Percentiles rank a stretch among this genome's conserved stretches.
These are phyloP conservation scores for Trypanosoma cruzi DNA, from an alignment of 208 protist species.

Conservation along the genomic window DNA sequence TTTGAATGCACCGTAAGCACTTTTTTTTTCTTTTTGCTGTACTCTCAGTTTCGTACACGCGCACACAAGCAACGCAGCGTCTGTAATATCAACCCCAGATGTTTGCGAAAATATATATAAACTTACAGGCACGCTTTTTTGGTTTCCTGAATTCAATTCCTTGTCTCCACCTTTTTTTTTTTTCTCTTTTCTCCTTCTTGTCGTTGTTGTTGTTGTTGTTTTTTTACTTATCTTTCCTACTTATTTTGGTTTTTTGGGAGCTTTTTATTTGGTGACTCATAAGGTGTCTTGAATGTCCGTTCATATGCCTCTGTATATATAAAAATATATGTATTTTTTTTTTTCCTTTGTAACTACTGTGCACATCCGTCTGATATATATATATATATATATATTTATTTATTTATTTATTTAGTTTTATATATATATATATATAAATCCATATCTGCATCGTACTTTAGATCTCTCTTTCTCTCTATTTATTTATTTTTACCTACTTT, in stretches of 20 bases:
- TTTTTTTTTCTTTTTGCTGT: too few relatives aligned
- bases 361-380: too few relatives aligned
- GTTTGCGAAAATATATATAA: too few relatives aligned
- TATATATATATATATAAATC: constrained; percentile 13
- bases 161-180: not conserved
- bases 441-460: not conserved
- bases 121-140: too few relatives aligned
- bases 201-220: not conserved
- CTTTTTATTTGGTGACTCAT: not conserved
- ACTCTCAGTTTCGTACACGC: too few relatives aligned
- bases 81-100: too few relatives aligned
- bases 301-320: not conserved
- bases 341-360: not conserved
- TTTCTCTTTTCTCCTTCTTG: not conserved
- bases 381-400: too few relatives aligned
- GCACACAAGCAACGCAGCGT: too few relatives aligned
- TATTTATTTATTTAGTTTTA: too few relatives aligned
- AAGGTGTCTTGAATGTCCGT: not conserved
- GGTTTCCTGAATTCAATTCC: not conserved
- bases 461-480: not conserved
- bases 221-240: not conserved
- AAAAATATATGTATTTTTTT: not conserved
- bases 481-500: not conserved
- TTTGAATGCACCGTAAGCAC: too few relatives aligned
- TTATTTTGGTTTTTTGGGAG: not conserved